Evolutionary conservation across 2,329 filamentous ascomycete species (phyloP).

Genomic region (Phoma herbarum): DNA sequence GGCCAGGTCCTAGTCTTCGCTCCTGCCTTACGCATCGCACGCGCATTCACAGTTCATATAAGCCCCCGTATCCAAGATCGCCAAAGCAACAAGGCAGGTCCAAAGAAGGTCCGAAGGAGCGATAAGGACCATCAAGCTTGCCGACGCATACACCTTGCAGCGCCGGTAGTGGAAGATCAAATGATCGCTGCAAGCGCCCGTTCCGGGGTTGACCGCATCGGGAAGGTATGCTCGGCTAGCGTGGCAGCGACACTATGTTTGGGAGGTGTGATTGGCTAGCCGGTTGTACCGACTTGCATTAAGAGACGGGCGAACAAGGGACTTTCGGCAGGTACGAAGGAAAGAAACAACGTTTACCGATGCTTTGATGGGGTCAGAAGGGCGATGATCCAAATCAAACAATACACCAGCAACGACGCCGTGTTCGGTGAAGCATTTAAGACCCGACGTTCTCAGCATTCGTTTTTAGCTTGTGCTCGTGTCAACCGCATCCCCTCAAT

Average conservation of each 20-base stretch:
- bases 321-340: constrained; percentile 23
- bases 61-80: constrained; percentile 5
- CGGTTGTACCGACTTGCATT: constrained; percentile 13
- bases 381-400: constrained; percentile 11
- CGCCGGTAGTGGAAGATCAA: constrained; percentile 15
- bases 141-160: constrained; percentile 1
- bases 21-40: constrained; percentile 17
- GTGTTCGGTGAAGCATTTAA: constrained; percentile 10
- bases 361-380: constrained; percentile 15
- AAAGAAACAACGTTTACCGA: constrained; percentile 9
- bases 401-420: not conserved
- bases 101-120: constrained; percentile 11
- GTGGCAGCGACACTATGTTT: constrained; percentile 10
- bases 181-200: constrained; percentile 25
- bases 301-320: constrained; percentile 20
- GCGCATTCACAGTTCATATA: constrained; percentile 17
- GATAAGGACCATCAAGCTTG: constrained; percentile 18
- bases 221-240: constrained; percentile 20
- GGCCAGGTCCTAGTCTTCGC: constrained; percentile 4
- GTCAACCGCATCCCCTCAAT: constrained; percentile 2
- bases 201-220: constrained; percentile 10
- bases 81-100: constrained; percentile 17
- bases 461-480: constrained; percentile 4
- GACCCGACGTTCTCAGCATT: not conserved
- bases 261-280: constrained; percentile 3